Conservation (phyloP, 495 filamentous ascomycete species). For the Friedmanniomyces simplex region DNA sequence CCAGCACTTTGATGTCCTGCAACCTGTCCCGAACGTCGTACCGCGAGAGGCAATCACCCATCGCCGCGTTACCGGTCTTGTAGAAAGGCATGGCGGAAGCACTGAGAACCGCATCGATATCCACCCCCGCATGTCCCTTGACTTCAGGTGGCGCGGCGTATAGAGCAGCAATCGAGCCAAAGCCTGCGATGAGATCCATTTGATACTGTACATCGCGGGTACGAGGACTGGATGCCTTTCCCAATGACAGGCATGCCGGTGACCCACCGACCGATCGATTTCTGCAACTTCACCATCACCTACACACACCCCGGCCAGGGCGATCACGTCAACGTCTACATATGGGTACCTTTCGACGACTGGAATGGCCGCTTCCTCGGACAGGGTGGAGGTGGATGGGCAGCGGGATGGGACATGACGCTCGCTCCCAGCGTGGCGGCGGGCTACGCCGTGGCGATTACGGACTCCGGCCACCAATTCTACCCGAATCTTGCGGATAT, state of each 20-base stretch:
- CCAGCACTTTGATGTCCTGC: not conserved
- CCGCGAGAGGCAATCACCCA: not conserved
- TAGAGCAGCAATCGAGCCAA: not conserved
- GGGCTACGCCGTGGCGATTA: slow-evolving; percentile 16
- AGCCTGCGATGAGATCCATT: not conserved
- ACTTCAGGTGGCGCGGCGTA: not conserved
- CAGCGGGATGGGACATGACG: slow-evolving; percentile 2
- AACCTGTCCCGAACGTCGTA: not conserved
- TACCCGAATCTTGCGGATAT: not conserved
- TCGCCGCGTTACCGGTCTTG: not conserved
- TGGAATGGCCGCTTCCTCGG: slow-evolving; percentile 35
- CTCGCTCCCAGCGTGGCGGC: slow-evolving; percentile 7
- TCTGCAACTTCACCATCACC: slow-evolving; percentile 39
- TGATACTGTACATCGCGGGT: not conserved
- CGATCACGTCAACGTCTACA: slow-evolving; percentile 30
- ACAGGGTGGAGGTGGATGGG: slow-evolving; percentile 18
- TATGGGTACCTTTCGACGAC: slow-evolving; percentile 31
- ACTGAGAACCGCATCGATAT: not conserved
- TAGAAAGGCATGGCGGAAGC: not conserved
- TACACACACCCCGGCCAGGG: slow-evolving; percentile 36
- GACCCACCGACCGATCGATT: slow-evolving; percentile 22
- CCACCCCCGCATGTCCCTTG: not conserved
- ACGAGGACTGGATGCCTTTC: not conserved
- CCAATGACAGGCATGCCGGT: too few species aligned
- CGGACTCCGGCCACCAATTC: slow-evolving; percentile 17